These are phyloP conservation scores for Nakazawaea laoshanensis DNA, from an alignment of 805 yeast genomes.

Conservation along the genomic window DNA sequence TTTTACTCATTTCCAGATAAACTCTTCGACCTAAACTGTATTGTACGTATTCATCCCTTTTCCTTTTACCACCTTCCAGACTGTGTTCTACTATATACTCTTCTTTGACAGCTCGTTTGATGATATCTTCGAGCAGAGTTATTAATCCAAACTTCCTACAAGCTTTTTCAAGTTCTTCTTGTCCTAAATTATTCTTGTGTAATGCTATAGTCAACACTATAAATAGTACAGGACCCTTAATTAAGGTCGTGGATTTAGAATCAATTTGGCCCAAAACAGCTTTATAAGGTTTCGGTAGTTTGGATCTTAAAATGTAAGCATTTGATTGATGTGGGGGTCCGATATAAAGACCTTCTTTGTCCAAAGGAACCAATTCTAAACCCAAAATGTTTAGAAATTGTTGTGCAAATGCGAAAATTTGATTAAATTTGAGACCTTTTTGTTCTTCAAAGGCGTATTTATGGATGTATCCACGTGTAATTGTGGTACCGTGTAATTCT, in stretches of 20 bases:
- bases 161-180: slow-evolving; percentile 21
- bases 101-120: slow-evolving; percentile 4
- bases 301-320: slow-evolving; percentile 19
- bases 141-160: slow-evolving; percentile 16
- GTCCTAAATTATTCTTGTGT: slow-evolving; percentile 19
- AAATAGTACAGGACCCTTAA: slow-evolving; percentile 20
- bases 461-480: slow-evolving; percentile 18
- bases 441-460: slow-evolving; percentile 21
- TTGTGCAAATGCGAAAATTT: slow-evolving; percentile 15
- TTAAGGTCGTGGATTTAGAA: too few relatives aligned
- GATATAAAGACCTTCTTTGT: slow-evolving; percentile 2
- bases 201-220: slow-evolving; percentile 18
- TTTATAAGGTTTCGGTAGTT: slow-evolving; percentile 14
- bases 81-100: slow-evolving; percentile 4
- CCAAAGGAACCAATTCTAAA: slow-evolving; percentile 18
- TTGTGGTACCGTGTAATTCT: slow-evolving; percentile 18
- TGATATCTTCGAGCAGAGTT: slow-evolving; percentile 3
- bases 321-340: slow-evolving; percentile 11
- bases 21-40: slow-evolving; percentile 20
- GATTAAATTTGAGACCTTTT: slow-evolving; percentile 11
- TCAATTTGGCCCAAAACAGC: slow-evolving; percentile 16
- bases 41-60: slow-evolving; percentile 14
- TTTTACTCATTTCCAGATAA: slow-evolving; percentile 17
- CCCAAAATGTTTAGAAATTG: slow-evolving; percentile 15
- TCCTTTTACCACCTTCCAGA: slow-evolving; percentile 13